Base-by-base conservation (phyloP, 768 basidiomycete genomes). In the Mrakia frigida region DNA sequence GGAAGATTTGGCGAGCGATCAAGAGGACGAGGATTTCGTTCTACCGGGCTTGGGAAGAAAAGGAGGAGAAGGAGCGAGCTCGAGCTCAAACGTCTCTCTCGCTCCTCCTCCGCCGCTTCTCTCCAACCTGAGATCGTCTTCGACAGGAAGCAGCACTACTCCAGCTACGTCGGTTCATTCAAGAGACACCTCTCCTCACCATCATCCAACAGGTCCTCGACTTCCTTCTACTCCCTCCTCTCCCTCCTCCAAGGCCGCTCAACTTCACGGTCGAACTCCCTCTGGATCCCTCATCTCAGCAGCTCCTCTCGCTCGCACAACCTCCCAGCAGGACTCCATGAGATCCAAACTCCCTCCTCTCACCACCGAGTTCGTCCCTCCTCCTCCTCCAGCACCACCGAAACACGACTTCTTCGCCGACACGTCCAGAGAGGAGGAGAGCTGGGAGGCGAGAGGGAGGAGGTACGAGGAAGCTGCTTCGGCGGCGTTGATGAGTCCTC, bases 231-330 rank as follows among this genome's bases (percentile, higher is more conserved):
- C n/a, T n/a, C n/a, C n/a, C 59, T 60, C 37, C 35, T 37, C 65
- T 25, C 13, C 65, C 18, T 68, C 65, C 35, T 18, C 65, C 25
- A 25, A 23, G 21, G 37, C 18, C 37, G 35, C 37, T n/a, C n/a
- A n/a, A n/a, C 10, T 39, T 13, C 65, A 68, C 25, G 65, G 35
- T 39, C 65, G 65, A 14, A 68, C 65, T n/a, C 65, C 65, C 35
- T 43, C 65, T 1, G 65, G 65, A n/a, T 68, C 65, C 65, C 35
- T 68, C 65, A 68, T 68, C 65, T 25, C 65, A n/a, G 65, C 65
- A 35, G 65, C 37, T 39, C 65, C 65, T 21, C 25, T 41, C 21
- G 35, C 37, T 37, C 65, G 25, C 21, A 68, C 16, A 1, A 18
- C 23, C 23, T 68, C 65, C 37, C 65, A 39, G 63, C 63, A 65